phyloP scores from a whole-genome alignment of 139 green algal species.

The Tetraselmis striata region DNA sequence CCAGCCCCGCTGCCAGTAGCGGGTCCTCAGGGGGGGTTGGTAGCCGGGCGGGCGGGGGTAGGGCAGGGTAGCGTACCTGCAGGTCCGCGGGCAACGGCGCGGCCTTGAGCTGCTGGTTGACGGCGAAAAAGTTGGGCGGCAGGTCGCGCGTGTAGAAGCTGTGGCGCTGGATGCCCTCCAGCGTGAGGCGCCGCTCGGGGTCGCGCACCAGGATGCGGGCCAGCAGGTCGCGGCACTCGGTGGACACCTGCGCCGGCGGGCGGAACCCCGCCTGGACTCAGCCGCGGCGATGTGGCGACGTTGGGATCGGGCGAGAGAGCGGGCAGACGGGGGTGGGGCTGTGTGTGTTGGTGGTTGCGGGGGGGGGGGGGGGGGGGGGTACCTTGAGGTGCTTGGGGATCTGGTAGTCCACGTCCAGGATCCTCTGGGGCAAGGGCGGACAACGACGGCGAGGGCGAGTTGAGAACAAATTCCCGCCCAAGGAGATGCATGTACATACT shows the following conservation, averaged over 20 bases:
- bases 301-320: too few relatives aligned
- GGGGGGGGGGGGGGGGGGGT: neutral
- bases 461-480: too few relatives aligned
- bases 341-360: neutral
- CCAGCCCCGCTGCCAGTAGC: too few relatives aligned
- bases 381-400: slow-evolving; percentile 53
- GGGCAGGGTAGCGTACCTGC: too few relatives aligned
- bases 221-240: slow-evolving; percentile 39
- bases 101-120: neutral
- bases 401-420: slow-evolving; percentile 76
- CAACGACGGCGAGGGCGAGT: too few relatives aligned
- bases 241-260: slow-evolving; percentile 11
- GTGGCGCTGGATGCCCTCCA: slow-evolving; percentile 64
- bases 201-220: slow-evolving; percentile 52
- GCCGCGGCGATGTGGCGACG: too few relatives aligned
- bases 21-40: too few relatives aligned
- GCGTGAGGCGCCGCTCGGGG: slow-evolving; percentile 66
- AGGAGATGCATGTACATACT: too few relatives aligned
- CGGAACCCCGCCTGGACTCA: neutral
- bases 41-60: too few relatives aligned
- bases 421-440: too few relatives aligned
- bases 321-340: neutral
- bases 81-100: neutral
- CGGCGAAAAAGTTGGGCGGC: slow-evolving; percentile 29
- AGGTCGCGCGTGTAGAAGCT: slow-evolving; percentile 87